These are phyloP conservation scores for Aschersonia sp. DNA, from an alignment of 2,329 filamentous ascomycete genomes.

Conservation along the genomic window DNA sequence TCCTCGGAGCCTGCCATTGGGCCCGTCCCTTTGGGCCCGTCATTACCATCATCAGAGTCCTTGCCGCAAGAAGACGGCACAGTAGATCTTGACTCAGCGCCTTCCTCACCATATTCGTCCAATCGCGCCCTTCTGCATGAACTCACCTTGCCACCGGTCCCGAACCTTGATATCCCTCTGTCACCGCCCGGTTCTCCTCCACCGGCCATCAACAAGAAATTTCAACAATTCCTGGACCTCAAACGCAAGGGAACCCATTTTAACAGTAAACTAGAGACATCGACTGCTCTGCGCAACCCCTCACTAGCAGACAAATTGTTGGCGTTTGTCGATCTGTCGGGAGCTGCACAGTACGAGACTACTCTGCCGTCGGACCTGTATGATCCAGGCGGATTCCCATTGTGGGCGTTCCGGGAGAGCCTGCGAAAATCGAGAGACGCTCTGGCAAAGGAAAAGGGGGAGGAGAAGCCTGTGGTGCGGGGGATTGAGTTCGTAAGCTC, in stretches of 20 bases:
- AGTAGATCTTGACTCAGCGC: slow-evolving; percentile 11
- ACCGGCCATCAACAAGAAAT: slow-evolving; percentile 44
- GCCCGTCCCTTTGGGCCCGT: background rate
- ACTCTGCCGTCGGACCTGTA: slow-evolving; percentile 41
- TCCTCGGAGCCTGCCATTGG: background rate
- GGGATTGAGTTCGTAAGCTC: slow-evolving; percentile 34
- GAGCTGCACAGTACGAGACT: slow-evolving; percentile 49
- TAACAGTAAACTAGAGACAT: slow-evolving; percentile 57
- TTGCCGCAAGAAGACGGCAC: slow-evolving; percentile 3
- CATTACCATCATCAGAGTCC: background rate
- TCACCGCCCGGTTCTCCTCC: slow-evolving; percentile 53
- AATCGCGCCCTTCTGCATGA: slow-evolving; percentile 51
- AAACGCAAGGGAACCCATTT: slow-evolving; percentile 68
- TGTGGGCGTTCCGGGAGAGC: slow-evolving; percentile 35
- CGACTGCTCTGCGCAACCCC: slow-evolving; percentile 56
- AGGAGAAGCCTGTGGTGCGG: slow-evolving; percentile 24
- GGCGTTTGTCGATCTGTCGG: slow-evolving; percentile 41
- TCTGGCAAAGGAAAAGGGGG: slow-evolving; percentile 27
- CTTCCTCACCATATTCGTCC: slow-evolving; percentile 52
- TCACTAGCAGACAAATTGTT: slow-evolving; percentile 58
- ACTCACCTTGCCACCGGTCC: slow-evolving; percentile 57
- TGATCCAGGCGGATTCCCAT: slow-evolving; percentile 41
- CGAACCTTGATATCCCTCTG: slow-evolving; percentile 60
- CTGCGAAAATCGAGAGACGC: slow-evolving; percentile 34
- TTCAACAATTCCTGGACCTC: slow-evolving; percentile 60